A percentile compares a stretch with the other conserved stretches of the same genome.
Conservation (phyloP, 352 stramenopile species). For the Saprolegnia diclina region DNA sequence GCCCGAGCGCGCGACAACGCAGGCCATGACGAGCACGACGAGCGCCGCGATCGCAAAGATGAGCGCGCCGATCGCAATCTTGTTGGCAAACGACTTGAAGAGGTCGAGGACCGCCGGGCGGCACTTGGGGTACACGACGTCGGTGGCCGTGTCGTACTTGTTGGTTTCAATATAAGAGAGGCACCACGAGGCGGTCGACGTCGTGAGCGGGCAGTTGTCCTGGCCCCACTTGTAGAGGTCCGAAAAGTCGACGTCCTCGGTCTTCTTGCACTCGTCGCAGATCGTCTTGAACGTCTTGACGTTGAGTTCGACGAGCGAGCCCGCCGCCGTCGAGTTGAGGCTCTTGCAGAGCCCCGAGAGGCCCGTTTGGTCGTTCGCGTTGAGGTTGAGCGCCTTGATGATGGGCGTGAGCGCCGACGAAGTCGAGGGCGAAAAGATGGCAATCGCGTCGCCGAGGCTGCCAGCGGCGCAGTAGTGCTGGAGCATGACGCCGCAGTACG, state of each 20-base stretch:
- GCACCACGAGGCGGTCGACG: constrained; percentile 64
- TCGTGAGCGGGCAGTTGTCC: constrained; percentile 44
- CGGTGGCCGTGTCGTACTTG: background rate
- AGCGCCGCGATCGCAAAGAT: constrained; percentile 46
- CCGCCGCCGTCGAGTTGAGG: background rate
- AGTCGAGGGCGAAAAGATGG: constrained; percentile 31
- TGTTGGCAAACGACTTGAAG: constrained; percentile 61
- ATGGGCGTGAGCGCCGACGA: constrained; percentile 41
- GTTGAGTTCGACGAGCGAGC: constrained; percentile 29
- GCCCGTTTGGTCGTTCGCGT: constrained; percentile 1
- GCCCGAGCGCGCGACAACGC: constrained; percentile 38
- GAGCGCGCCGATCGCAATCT: constrained; percentile 48
- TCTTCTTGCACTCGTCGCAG: constrained; percentile 53
- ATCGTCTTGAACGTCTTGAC: constrained; percentile 44
- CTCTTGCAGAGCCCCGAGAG: background rate
- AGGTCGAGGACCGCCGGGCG: constrained; percentile 53
- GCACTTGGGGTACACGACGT: constrained; percentile 54
- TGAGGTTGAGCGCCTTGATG: constrained; percentile 43
- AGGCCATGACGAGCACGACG: constrained; percentile 51
- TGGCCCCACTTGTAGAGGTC: constrained; percentile 63
- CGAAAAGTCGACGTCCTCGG: constrained; percentile 57
- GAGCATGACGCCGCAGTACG: constrained; percentile 77
- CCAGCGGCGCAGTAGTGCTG: constrained; percentile 56
- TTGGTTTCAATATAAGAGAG: constrained; percentile 42
- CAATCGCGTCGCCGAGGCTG: constrained; percentile 14